Percentiles rank a stretch among this genome's conserved stretches.
Conservation (phyloP, 2,329 filamentous ascomycete species). For the Alternaria sp. region DNA sequence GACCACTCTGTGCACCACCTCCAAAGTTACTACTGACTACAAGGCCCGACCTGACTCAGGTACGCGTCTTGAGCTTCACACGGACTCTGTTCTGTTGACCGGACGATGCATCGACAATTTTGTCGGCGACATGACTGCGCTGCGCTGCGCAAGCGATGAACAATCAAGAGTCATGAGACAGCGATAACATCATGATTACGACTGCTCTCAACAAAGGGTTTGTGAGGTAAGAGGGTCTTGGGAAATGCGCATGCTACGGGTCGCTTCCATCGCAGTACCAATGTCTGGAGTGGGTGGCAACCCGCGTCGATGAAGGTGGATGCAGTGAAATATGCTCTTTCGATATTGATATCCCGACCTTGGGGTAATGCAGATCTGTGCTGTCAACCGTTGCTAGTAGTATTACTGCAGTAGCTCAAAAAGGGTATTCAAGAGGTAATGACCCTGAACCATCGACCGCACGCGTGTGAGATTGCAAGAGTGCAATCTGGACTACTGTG, state of each 20-base stretch:
- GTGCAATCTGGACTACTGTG: not conserved
- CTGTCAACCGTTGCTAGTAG: not conserved
- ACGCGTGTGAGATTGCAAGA: not conserved
- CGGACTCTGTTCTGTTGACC: not conserved
- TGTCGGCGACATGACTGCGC: not conserved
- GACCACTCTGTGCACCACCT: constrained; percentile 9
- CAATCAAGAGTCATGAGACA: not conserved
- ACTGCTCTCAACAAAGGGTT: not conserved
- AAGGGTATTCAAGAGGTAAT: not conserved
- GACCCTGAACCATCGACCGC: not conserved
- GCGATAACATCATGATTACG: not conserved
- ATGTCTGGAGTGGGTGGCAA: not conserved
- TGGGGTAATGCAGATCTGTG: not conserved
- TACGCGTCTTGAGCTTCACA: not conserved
- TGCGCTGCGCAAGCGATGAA: not conserved
- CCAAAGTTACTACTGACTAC: constrained; percentile 22
- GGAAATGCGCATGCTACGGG: not conserved
- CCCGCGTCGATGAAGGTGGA: not conserved
- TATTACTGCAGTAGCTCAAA: not conserved
- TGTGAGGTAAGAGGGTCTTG: not conserved
- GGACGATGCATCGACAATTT: not conserved
- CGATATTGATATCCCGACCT: not conserved
- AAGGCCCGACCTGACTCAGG: constrained; percentile 16
- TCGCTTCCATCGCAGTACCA: not conserved
- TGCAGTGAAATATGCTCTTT: not conserved